Evolutionary conservation across 2,329 filamentous ascomycete genomes (phyloP).

Genomic region (Botryotinia convoluta): DNA sequence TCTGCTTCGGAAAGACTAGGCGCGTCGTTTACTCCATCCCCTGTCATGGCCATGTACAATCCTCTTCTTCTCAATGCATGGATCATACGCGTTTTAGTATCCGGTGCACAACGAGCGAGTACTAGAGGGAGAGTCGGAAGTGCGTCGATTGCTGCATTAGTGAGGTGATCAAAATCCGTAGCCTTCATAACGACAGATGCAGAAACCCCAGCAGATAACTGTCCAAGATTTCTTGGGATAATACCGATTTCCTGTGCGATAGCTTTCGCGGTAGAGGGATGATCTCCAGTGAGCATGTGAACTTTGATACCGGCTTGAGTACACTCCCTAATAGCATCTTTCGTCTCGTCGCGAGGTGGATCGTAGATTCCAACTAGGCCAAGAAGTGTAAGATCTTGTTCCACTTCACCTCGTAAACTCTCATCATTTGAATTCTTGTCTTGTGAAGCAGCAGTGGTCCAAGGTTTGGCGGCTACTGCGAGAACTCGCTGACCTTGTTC

Average conservation of each 20-base stretch:
- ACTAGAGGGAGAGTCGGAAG: slow-evolving; percentile 66
- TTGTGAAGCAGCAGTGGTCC: slow-evolving; percentile 30
- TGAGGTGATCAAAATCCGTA: slow-evolving; percentile 62
- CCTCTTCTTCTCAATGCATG: slow-evolving; percentile 64
- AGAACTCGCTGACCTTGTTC: slow-evolving; percentile 67
- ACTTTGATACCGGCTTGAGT: slow-evolving; percentile 70
- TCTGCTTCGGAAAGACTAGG: slow-evolving; percentile 53
- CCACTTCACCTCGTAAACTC: slow-evolving; percentile 43
- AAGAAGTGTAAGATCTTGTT: slow-evolving; percentile 58
- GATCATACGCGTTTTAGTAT: slow-evolving; percentile 79
- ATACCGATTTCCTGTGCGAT: slow-evolving; percentile 67
- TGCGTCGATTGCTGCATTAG: slow-evolving; percentile 65
- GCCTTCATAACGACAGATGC: slow-evolving; percentile 62
- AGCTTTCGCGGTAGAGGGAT: slow-evolving; percentile 69
- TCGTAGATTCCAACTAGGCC: slow-evolving; percentile 59
- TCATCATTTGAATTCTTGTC: slow-evolving; percentile 27
- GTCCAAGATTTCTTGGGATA: slow-evolving; percentile 27
- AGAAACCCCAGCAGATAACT: slow-evolving; percentile 16
- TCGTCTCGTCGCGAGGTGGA: slow-evolving; percentile 58
- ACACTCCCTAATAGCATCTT: slow-evolving; percentile 58
- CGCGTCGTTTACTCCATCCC: slow-evolving; percentile 56
- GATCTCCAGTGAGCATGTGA: slow-evolving; percentile 73
- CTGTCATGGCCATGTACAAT: slow-evolving; percentile 58
- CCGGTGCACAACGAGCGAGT: slow-evolving; percentile 72
- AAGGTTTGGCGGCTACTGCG: slow-evolving; percentile 53